phyloP scores from a whole-genome alignment of 1,284 basidiomycete species.

The Phylloporus sp. region DNA sequence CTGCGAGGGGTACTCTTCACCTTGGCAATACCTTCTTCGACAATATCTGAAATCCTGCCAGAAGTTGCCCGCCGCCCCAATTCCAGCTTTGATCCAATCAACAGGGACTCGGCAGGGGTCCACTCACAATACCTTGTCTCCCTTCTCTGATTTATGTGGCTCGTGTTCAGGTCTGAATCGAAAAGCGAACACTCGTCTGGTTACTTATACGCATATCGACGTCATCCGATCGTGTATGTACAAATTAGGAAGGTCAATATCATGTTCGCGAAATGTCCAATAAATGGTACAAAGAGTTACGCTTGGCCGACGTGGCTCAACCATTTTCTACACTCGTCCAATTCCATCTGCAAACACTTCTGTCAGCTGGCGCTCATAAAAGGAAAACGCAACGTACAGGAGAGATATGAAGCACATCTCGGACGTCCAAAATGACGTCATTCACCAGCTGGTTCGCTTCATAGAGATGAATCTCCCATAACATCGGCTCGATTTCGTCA shows the following conservation, averaged over 20 bases:
- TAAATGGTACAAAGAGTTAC: not conserved
- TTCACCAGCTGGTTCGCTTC: constrained; percentile 41
- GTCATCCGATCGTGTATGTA: constrained; percentile 19
- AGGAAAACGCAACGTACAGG: constrained; percentile 40
- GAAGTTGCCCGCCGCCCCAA: constrained; percentile 34
- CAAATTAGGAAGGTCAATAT: constrained; percentile 19
- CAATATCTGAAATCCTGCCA: constrained; percentile 38
- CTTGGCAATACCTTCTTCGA: constrained; percentile 41
- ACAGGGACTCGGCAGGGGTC: not conserved
- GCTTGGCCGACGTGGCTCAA: constrained; percentile 13
- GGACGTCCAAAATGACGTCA: constrained; percentile 50
- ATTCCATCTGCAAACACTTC: constrained; percentile 23
- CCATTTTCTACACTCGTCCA: constrained; percentile 32
- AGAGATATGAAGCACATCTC: constrained; percentile 44
- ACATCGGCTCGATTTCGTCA: constrained; percentile 12
- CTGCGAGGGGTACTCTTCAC: constrained; percentile 43
- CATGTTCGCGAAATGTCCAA: not conserved
- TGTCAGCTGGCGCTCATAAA: constrained; percentile 1
- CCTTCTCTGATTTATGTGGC: constrained; percentile 17
- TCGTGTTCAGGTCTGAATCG: constrained; percentile 6
- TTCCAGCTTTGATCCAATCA: constrained; percentile 19
- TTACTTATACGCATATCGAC: constrained; percentile 6
- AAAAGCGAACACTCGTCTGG: not conserved
- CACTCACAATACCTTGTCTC: constrained; percentile 27
- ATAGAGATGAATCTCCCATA: constrained; percentile 26